Base-by-base conservation (phyloP, 441 rosid genomes). In the Bruguiera hainesii region DNA sequence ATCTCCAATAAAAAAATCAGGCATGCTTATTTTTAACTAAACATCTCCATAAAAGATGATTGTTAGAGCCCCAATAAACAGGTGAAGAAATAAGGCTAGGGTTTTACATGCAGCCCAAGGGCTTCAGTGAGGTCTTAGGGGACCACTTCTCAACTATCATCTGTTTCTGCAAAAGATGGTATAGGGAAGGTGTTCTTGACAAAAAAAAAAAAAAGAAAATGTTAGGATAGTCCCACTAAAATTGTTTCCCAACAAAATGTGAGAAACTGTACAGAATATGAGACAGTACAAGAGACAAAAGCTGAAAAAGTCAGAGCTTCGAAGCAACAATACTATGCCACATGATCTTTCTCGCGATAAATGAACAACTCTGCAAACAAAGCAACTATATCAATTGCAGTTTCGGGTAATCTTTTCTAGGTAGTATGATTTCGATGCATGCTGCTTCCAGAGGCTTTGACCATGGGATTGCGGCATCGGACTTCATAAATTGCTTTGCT, bases 61-160 rank as follows among this genome's bases (percentile, higher is more conserved):
- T 65, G 63, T 52, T 19, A 37, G 55, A 69, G 68, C 60, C 74
- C 72, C 65, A 71, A 60, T 39, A 73, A 52, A 66, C 72, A 51
- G 70, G 50, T 52, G 73, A 64, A 75, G 71, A 76, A 77, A 71
- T 77, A 79, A 67, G 75, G 60, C 68, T 72, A 69, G 77, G 83
- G 86, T 80, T 75, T 72, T 77, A 71, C 60, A 81, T 66, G 70
- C 79, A 77, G 59, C 85, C 85, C 79, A 73, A 73, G 80, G 80
- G 82, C 70, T 77, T 76, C 72, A 66, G 58, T 66, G 61, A 64
- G 69, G 61, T 68, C 70, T 31, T 73, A 50, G 59, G 90, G 98
- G 98, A 93, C 98, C 97, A 93, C 98, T 89, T 81, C 72, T 85
- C 94, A 89, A 89, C 96, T 80, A 83, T 79, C 76, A 63, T 65